Evolutionary conservation across 73 alveolate genomes (phyloP).

Genomic region (Loxodes magnus): DNA sequence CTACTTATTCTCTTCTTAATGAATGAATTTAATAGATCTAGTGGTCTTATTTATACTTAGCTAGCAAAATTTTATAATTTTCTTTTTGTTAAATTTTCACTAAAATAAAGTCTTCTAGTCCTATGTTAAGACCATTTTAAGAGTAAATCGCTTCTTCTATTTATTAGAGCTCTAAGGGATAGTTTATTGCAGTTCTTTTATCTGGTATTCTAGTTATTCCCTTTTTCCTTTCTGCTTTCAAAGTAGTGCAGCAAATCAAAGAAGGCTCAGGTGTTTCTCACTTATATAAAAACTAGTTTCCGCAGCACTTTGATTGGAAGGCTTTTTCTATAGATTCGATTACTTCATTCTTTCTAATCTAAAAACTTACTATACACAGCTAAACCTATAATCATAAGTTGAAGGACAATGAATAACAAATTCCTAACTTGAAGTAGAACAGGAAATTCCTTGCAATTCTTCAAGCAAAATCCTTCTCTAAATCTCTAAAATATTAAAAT

Average conservation of each 20-base stretch:
- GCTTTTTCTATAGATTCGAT: too few species aligned
- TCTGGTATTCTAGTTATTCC: background rate
- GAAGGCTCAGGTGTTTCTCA: background rate
- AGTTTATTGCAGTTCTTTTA: background rate
- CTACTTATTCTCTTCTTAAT: too few species aligned
- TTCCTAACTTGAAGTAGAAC: background rate
- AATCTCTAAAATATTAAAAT: too few species aligned
- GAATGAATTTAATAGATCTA: too few species aligned
- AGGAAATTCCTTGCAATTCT: background rate
- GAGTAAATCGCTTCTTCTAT: too few species aligned
- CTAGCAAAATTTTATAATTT: too few species aligned
- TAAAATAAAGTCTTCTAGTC: too few species aligned
- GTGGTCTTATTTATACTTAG: too few species aligned
- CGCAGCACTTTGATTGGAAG: background rate
- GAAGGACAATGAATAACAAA: slow-evolving; percentile 1
- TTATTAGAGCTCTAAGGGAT: too few species aligned
- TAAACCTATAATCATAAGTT: background rate
- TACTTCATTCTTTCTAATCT: too few species aligned
- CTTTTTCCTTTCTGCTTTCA: background rate
- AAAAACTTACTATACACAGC: background rate
- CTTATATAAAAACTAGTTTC: background rate
- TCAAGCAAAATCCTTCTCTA: background rate
- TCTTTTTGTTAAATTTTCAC: too few species aligned
- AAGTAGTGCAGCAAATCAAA: background rate
- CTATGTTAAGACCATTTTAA: too few species aligned